Conservation (phyloP, 768 basidiomycete genomes). For the Tricholoma matsutake region DNA sequence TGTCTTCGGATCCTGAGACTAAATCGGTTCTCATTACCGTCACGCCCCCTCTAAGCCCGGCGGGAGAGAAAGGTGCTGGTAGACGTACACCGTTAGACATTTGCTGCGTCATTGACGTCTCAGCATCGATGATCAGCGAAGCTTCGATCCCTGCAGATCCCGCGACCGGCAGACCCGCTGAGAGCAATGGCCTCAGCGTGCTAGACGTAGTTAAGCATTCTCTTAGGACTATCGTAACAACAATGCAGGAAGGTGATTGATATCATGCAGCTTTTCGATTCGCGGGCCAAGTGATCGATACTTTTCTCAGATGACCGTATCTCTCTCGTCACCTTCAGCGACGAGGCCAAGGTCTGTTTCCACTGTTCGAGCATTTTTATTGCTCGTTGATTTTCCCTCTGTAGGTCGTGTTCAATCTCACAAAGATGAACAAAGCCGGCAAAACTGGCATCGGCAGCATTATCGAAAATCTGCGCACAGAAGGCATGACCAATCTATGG, state of each 20-base stretch:
- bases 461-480: background rate
- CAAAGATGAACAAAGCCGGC: background rate
- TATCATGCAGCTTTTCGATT: too few species aligned
- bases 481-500: background rate
- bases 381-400: too few species aligned
- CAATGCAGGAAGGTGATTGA: background rate
- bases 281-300: too few species aligned
- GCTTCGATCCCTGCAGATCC: background rate
- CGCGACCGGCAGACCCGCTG: background rate
- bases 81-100: background rate
- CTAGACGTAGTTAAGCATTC: background rate
- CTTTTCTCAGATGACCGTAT: background rate
- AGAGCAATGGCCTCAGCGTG: constrained; percentile 1
- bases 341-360: background rate
- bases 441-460: background rate
- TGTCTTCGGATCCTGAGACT: background rate
- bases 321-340: background rate
- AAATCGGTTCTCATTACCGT: background rate
- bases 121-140: background rate
- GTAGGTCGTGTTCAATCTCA: background rate
- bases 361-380: too few species aligned
- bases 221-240: background rate
- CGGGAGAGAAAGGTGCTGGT: background rate
- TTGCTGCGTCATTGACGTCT: constrained; percentile 1
- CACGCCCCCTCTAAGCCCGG: background rate